Evolutionary conservation across 768 basidiomycete species (phyloP), one percentile per base, ranked within the genome.

Genomic region (Collybia sp.): DNA sequence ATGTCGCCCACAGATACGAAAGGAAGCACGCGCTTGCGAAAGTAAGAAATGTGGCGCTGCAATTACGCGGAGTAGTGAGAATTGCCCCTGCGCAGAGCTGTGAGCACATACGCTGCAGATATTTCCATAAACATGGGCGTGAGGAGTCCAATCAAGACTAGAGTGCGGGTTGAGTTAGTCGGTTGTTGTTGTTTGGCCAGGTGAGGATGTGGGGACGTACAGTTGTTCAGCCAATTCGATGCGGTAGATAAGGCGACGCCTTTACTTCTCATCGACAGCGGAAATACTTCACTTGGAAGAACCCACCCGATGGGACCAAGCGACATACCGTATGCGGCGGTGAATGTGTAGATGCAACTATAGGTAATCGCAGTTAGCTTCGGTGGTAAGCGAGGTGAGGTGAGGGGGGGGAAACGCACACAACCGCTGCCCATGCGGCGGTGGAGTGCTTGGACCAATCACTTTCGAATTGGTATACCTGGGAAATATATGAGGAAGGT

Each of bases 221-320:
- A 92, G 48, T 92, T 92, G 56, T 91, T 91, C 18, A 78, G 54
- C 89, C 89, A 92, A 53, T 88, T 88, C n/a, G 85, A 87, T 2
- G 88, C 85, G 1, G 90, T 92, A 15, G 88, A 82, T 16, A 94
- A 56, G 17, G 89, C 80, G 4, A 93, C 90, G 40, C 92, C 92
- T 58, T 83, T 83, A 53, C 86, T 84, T 50, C 90, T 73, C 66
- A 88, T 74, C 2, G 86, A 84, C 0, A 88, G 67, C 1, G 91
- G 80, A 57, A 92, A 91, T 2, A 93, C 81, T 63, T 93, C 90
- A 51, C 79, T 82, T 0, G 90, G 86, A 6, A 93, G 75, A 1
- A 91, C 80, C 90, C 90, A 93, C 2, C 82, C 83, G 49, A 92
- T 75, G 0, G 90, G 88, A 1, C 89, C 89, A 50, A 85, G 80